These are phyloP conservation scores for Trichoderma citrinoviride DNA, from an alignment of 2,329 filamentous ascomycete species.

Conservation along the genomic window DNA sequence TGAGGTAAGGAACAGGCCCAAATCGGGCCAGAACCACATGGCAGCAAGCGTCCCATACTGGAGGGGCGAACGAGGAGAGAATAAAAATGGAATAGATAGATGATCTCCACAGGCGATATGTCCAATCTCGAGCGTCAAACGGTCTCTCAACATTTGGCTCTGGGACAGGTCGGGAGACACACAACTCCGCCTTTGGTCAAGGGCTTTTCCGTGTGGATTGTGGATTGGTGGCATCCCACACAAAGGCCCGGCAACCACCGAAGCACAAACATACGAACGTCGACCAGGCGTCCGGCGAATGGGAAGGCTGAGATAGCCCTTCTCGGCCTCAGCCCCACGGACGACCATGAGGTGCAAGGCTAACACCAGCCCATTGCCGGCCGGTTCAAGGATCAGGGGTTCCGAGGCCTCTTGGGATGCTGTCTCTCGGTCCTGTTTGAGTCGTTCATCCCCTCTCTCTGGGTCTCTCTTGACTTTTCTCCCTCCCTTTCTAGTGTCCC, in stretches of 20 bases:
- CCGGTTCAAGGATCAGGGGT: slow-evolving; percentile 23
- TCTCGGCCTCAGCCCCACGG: slow-evolving; percentile 20
- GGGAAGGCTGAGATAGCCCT: slow-evolving; percentile 17
- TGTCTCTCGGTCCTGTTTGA: neutral
- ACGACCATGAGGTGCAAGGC: slow-evolving; percentile 20
- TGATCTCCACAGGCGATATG: slow-evolving; percentile 17
- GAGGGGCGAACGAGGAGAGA: neutral
- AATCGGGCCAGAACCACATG: slow-evolving; percentile 11
- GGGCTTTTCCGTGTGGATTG: slow-evolving; percentile 11
- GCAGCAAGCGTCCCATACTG: slow-evolving; percentile 11
- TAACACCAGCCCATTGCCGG: slow-evolving; percentile 7
- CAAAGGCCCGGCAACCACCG: slow-evolving; percentile 18
- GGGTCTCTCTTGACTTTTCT: neutral
- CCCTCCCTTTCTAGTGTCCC: neutral
- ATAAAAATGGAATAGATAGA: neutral
- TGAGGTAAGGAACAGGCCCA: slow-evolving; percentile 3
- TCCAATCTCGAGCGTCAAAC: slow-evolving; percentile 17
- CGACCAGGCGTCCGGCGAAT: slow-evolving; percentile 20
- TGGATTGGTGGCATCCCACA: slow-evolving; percentile 15
- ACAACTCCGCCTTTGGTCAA: slow-evolving; percentile 17
- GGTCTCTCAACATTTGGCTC: neutral
- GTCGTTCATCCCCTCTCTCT: neutral
- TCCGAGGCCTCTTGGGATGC: slow-evolving; percentile 13
- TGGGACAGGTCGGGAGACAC: slow-evolving; percentile 10
- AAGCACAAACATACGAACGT: slow-evolving; percentile 10